Evolutionary conservation across 495 filamentous ascomycete species (phyloP), one percentile per base, ranked within the genome.

Genomic region (Cercophora scortea): DNA sequence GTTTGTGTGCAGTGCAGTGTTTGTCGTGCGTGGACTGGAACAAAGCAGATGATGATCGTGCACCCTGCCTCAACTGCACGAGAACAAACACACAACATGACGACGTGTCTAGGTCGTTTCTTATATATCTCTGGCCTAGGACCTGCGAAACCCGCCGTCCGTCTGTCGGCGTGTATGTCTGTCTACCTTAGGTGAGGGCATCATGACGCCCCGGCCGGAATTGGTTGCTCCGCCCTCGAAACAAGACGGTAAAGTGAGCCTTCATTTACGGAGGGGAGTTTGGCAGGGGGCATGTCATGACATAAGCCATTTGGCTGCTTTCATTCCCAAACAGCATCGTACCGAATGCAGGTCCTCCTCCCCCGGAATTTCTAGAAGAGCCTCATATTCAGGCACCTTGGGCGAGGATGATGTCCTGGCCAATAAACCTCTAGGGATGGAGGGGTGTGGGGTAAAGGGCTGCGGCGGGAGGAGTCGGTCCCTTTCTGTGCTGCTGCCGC

Each of bases 221-320:
- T 60, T 42, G 44, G 36, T 50, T 54, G 33, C 58, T 63, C 61
- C 61, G 61, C 53, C 53, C 53, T 61, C 53, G 45, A 34, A 13
- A 36, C 41, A 10, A 12, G 47, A 33, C 12, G 8, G 41, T 49
- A 57, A 50, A 47, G 51, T 57, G 34, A 33, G 32, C 18, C 7
- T 50, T 56, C 46, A 58, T 56, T 58, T 51, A 49, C 19, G 17
- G 11, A 19, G 9, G n/a, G 36, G 34, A 52, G 32, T 47, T 25
- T 5, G 5, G 5, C 25, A 25, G 25, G 25, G 25, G 25, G 25
- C 25, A 25, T 25, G 2, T 25, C 54, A 50, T 44, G 46, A 55
- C 35, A 41, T 42, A 40, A 42, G 17, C 25, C 25, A 46, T 43
- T 3, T 17, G 32, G 35, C 7, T 12, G 41, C n/a, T 49, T 38